These are phyloP conservation scores for Xylariomycetidae sp. DNA, from an alignment of 2,329 filamentous ascomycete species.

Conservation along the genomic window DNA sequence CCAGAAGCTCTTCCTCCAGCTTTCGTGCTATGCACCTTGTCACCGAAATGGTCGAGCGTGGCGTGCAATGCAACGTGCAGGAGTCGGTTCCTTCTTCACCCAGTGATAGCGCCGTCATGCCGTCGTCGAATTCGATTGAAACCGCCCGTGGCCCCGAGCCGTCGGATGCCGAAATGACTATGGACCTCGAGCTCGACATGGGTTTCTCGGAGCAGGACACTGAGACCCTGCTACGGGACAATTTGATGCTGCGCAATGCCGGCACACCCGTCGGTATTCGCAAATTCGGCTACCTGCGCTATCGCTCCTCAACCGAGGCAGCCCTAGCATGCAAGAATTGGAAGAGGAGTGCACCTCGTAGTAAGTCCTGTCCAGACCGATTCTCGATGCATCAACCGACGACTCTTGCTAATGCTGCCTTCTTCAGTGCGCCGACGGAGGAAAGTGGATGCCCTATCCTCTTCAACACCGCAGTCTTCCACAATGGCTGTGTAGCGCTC, in stretches of 20 bases:
- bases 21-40: constrained; percentile 17
- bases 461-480: constrained; percentile 4
- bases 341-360: constrained; percentile 22
- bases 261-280: constrained; percentile 18
- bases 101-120: constrained; percentile 2
- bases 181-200: constrained; percentile 19
- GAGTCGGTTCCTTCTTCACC: constrained; percentile 13
- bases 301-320: constrained; percentile 22
- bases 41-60: constrained; percentile 24
- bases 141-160: too few relatives aligned
- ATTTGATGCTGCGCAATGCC: constrained; percentile 14
- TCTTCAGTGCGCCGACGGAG: constrained; percentile 22
- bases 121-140: constrained; percentile 2
- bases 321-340: constrained; percentile 22
- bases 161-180: too few relatives aligned
- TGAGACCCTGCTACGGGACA: constrained; percentile 11
- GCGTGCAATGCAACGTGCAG: constrained; percentile 25
- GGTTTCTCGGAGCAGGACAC: constrained; percentile 13
- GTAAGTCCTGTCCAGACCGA: too few relatives aligned
- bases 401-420: too few relatives aligned
- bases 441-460: constrained; percentile 8
- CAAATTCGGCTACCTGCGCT: constrained; percentile 18
- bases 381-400: too few relatives aligned
- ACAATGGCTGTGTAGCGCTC: constrained; percentile 7
- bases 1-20: constrained; percentile 14